Evolutionary conservation across 805 yeast species (phyloP), one percentile per base, ranked within the genome.

Genomic region (Saturnispora quitensis): DNA sequence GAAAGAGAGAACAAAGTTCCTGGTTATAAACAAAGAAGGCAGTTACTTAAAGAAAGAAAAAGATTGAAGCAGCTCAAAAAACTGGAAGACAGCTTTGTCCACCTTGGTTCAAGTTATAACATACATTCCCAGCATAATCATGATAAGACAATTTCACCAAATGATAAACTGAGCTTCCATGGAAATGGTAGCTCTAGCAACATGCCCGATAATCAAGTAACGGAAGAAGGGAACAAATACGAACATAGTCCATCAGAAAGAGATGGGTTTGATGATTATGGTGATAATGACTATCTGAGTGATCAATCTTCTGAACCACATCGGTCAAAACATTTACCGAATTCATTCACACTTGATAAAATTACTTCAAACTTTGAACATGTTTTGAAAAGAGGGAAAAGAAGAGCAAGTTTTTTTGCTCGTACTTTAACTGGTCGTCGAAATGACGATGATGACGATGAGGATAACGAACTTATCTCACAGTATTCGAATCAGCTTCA

Each of bases 401-500:
- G 51, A 4, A 49, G 51, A 18, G 51, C 51, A 18, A 55, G 55
- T 31, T 50, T 55, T 36, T 53, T 58, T 47, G 53, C 58, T 1
- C 55, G 57, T 42, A 55, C 58, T 10, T 47, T 56, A n/a, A 58
- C 59, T 12, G 51, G 52, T 6, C 36, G 20, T 40, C 53, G 4
- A 42, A 47, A 42, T 45, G 50, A 33, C 36, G 53, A 43, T 34
- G 40, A 28, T 6, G 31, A 31, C 22, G 50, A 40, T 40, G 43
- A 34, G 1, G 73, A 70, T 49, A 68, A 64, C n/a, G 71, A 65
- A 20, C 51, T 62, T 12, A 53, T 58, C 7, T 61, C 65, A 24
- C 28, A 59, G 27, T 63, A 62, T 49, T 60, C 66, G 4, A 33
- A 52, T 18, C 53, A 31, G 50, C 48, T 35, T 24, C 53, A 51